phyloP scores from a whole-genome alignment of 768 basidiomycete species.

The Punctularia strigosozonata region DNA sequence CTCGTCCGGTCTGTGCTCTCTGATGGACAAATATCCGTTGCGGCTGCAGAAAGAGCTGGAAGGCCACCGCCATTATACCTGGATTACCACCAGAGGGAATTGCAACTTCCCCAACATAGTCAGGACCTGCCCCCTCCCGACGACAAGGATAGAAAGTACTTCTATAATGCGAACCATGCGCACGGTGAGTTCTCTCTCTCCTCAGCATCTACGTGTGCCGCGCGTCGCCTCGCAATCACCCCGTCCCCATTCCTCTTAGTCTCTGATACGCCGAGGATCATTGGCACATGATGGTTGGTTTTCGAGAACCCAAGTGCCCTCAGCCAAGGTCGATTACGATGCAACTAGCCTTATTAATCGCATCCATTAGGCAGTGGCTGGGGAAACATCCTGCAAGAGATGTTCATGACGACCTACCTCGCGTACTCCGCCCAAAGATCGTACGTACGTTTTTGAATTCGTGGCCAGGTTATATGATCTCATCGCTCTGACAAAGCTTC shows the following conservation, averaged over 20 bases:
- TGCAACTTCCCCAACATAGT: slow-evolving; percentile 33
- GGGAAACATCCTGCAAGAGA: slow-evolving; percentile 29
- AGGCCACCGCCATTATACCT: slow-evolving; percentile 40
- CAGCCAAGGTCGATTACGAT: neutral
- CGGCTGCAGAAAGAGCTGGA: too few relatives aligned
- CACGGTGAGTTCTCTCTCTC: slow-evolving; percentile 16
- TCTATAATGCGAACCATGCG: slow-evolving; percentile 40
- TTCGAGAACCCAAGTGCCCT: slow-evolving; percentile 3
- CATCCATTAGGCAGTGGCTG: slow-evolving; percentile 24
- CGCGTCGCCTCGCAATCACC: neutral
- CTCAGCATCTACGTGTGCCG: too few relatives aligned
- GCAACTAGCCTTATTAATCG: neutral
- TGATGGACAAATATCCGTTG: too few relatives aligned
- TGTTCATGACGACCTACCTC: slow-evolving; percentile 21
- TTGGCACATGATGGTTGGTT: neutral
- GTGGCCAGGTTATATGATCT: neutral
- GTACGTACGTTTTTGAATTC: slow-evolving; percentile 16
- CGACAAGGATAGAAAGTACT: slow-evolving; percentile 27
- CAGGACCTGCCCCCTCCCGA: slow-evolving; percentile 26
- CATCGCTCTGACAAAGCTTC: slow-evolving; percentile 14
- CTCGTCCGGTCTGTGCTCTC: too few relatives aligned
- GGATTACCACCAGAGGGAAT: slow-evolving; percentile 30
- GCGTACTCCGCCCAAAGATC: slow-evolving; percentile 22
- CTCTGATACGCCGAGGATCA: too few relatives aligned
- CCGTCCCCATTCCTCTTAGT: neutral